Evolutionary conservation across 441 rosid species (phyloP).

Genomic region (Pelargonium cotyledonis): DNA sequence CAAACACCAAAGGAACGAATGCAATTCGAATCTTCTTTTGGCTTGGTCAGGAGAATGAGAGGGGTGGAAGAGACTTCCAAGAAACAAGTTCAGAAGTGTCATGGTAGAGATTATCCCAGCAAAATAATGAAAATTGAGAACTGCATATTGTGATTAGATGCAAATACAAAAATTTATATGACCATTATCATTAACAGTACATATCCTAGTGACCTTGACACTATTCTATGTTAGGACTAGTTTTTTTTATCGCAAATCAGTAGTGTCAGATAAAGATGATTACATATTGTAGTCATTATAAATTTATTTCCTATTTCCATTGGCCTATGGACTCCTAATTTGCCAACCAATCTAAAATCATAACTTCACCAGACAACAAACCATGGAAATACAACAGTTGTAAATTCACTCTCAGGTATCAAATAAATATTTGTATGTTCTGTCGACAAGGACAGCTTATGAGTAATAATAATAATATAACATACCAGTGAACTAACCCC

Average conservation of each 20-base stretch:
- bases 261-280: too few species aligned
- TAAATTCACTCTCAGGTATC: not conserved
- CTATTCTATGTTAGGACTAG: not conserved
- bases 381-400: not conserved
- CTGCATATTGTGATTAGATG: not conserved
- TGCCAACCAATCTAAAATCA: not conserved
- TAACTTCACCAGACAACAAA: not conserved
- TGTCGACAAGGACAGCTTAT: too few species aligned
- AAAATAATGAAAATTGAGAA: not conserved
- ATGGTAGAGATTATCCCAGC: not conserved
- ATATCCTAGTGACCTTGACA: not conserved
- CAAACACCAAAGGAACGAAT: not conserved
- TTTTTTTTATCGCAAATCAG: not conserved
- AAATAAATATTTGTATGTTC: not conserved
- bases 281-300: not conserved
- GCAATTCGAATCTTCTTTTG: not conserved
- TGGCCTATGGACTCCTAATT: not conserved
- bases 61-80: not conserved
- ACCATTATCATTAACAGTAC: not conserved
- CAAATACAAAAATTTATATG: not conserved
- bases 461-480: too few species aligned
- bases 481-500: not conserved
- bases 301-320: not conserved
- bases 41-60: not conserved
- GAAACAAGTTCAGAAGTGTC: not conserved